phyloP scores from a whole-genome alignment of 1,139 yeast genomes.

The Chernovozyma aurita region DNA sequence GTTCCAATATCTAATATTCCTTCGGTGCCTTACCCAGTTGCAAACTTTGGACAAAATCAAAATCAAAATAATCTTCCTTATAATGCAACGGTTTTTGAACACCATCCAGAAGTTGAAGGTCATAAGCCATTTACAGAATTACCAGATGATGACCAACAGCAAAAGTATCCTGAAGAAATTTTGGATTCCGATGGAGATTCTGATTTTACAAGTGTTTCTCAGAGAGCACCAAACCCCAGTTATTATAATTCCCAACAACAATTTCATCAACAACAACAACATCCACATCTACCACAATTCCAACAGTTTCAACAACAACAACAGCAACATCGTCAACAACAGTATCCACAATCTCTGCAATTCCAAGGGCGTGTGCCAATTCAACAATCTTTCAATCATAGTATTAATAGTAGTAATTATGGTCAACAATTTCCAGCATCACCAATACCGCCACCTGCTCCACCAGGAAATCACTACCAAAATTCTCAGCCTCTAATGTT shows the following conservation, averaged over 20 bases:
- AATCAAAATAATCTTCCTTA: conserved; percentile 8
- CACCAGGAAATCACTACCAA: conserved; percentile 4
- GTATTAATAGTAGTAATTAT: not conserved
- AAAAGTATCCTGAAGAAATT: conserved; percentile 11
- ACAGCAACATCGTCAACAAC: conserved; percentile 12
- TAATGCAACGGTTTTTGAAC: conserved; percentile 35
- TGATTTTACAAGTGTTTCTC: conserved; percentile 76
- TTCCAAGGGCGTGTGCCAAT: conserved; percentile 6
- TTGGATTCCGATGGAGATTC: conserved; percentile 44
- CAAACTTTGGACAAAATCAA: conserved; percentile 1
- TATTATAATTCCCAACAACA: conserved; percentile 22
- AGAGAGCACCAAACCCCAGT: conserved; percentile 67
- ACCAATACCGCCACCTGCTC: conserved; percentile 10
- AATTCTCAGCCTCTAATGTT: conserved; percentile 3
- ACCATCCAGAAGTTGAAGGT: conserved; percentile 44
- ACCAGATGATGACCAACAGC: conserved; percentile 26
- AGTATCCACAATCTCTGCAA: conserved; percentile 11
- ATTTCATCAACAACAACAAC: conserved; percentile 12
- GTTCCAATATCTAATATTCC: conserved; percentile 17
- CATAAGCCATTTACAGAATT: conserved; percentile 46
- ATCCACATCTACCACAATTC: conserved; percentile 9
- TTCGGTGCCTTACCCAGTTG: conserved; percentile 20
- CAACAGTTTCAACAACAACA: conserved; percentile 7
- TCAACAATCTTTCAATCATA: conserved; percentile 1
- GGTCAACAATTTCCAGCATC: conserved; percentile 7